These are phyloP conservation scores for Aureobasidium sp. DNA, from an alignment of 2,329 filamentous ascomycete genomes.

Conservation along the genomic window DNA sequence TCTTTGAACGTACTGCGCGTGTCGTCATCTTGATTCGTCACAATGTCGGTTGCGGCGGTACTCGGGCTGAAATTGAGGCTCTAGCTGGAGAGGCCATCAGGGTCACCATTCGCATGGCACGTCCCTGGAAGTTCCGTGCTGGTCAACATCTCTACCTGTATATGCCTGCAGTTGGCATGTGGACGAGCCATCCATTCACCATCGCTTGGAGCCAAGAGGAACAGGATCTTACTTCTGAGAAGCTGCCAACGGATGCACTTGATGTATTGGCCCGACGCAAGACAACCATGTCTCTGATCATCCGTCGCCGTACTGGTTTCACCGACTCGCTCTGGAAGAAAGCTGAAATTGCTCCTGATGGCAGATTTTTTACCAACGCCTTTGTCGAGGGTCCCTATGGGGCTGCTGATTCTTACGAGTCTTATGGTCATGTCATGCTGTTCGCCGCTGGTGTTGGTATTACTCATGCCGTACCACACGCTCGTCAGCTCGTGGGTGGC, in stretches of 20 bases:
- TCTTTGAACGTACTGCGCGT: constrained; percentile 54
- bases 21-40: constrained; percentile 55
- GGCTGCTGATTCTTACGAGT: constrained; percentile 67
- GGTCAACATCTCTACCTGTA: constrained; percentile 77
- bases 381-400: constrained; percentile 54
- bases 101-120: constrained; percentile 65
- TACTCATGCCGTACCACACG: constrained; percentile 86
- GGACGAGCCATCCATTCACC: constrained; percentile 74
- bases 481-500: constrained; percentile 56
- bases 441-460: constrained; percentile 92
- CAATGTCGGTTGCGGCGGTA: constrained; percentile 61
- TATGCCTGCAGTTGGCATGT: constrained; percentile 63
- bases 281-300: constrained; percentile 66
- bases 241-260: constrained; percentile 43
- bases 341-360: constrained; percentile 49
- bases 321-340: constrained; percentile 73
- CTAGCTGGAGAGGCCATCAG: constrained; percentile 69
- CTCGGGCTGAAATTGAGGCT: constrained; percentile 63
- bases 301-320: constrained; percentile 81
- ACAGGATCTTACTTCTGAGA: constrained; percentile 34
- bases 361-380: constrained; percentile 57
- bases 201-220: constrained; percentile 69
- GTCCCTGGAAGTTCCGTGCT: constrained; percentile 68
- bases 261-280: constrained; percentile 46
- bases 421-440: constrained; percentile 85